Base-by-base conservation (phyloP, 73 alveolate genomes). In the Paramecium sonneborni region DNA sequence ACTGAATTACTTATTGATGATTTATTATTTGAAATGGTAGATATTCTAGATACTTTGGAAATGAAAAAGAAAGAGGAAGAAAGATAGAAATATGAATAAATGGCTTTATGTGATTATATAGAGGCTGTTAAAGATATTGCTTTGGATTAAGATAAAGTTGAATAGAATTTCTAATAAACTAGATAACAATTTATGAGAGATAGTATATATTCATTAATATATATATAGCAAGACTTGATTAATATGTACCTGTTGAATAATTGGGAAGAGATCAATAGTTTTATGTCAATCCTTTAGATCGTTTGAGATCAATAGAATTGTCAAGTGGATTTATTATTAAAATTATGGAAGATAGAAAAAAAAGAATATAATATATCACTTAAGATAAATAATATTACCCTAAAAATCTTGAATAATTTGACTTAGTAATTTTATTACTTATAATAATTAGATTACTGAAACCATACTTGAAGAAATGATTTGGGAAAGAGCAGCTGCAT, bases 301-400 rank as follows among this genome's bases (percentile, higher is more conserved):
- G 90, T 21, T 23, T 79, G 1, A n/a, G 90, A 21, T 43, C 76
- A 20, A 44, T 79, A 38, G 90, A 79, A 44, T 18, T 79, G n/a
- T 79, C 90, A 1, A 79, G 90, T 79, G 90, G 90, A 24, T 79
- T 79, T 11, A 34, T 79, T 10, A 79, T 79, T 38, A 79, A 44
- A 23, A 79, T 79, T 8, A 41, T 79, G 32, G 90, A 79, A 35
- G 90, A 79, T 8, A 79, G 90, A 46, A 79, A 44, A 46, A 46
- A 11, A 14, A 21, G 90, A 14, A 79, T 79, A 12, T 2, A 79
- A 24, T 79, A 21, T 34, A 44, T 79, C 15, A 46, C 20, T 30
- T 5, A 39, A 24, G 44, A 23, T 26, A 79, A 79, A 26, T 23
- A 41, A 11, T 79, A 43, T 20, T 24, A 32, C 2, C 74, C 74